Evolutionary conservation across 805 yeast genomes (phyloP).

Genomic region (Wickerhamia fluorescens): DNA sequence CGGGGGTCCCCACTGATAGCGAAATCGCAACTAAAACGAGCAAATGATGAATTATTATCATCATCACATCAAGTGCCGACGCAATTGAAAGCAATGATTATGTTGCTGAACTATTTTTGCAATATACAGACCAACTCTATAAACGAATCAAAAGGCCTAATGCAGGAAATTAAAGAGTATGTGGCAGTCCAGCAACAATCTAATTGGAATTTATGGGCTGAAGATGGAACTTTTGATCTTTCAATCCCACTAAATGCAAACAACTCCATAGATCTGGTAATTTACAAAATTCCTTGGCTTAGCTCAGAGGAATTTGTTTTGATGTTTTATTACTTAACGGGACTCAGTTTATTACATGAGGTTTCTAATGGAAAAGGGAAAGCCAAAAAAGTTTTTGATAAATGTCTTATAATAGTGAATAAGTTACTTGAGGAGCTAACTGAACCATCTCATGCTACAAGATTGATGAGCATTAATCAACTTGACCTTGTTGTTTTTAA

Average conservation of each 20-base stretch:
- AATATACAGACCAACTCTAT: constrained; percentile 8
- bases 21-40: no score
- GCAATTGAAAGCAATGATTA: constrained; percentile 12
- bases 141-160: constrained; percentile 5
- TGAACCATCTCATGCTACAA: no score
- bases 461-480: no score
- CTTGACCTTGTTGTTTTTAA: no score
- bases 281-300: constrained; percentile 3
- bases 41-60: no score
- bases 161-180: constrained; percentile 8
- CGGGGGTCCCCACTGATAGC: constrained; percentile 14
- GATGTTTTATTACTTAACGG: constrained; percentile 36
- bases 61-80: no score
- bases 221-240: no score
- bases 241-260: no score
- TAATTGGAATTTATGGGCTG: constrained; percentile 15
- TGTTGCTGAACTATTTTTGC: constrained; percentile 8
- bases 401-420: constrained; percentile 27
- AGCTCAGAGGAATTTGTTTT: constrained; percentile 31
- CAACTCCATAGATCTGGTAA: no score
- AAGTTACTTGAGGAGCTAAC: constrained; percentile 13
- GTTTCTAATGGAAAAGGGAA: constrained; percentile 27
- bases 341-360: constrained; percentile 30
- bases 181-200: constrained; percentile 10
- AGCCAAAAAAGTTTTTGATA: constrained; percentile 28